These are phyloP conservation scores for Cudoniella acicularis DNA, from an alignment of 495 filamentous ascomycete species.

Conservation along the genomic window DNA sequence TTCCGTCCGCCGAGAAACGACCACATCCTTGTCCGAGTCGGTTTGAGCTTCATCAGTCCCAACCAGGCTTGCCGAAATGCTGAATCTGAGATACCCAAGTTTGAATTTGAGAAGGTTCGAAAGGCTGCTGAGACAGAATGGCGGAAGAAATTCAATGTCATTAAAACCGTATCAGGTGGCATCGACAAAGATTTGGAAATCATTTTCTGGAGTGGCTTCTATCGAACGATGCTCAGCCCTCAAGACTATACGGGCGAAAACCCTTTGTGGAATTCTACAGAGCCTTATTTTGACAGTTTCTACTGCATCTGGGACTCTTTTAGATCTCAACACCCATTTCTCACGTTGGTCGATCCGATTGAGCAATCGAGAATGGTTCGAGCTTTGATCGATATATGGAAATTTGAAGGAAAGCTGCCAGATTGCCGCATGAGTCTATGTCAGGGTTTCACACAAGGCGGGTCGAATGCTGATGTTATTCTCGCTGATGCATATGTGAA, in stretches of 20 bases:
- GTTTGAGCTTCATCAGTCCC: conserved; percentile 65
- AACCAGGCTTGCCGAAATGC: conserved; percentile 64
- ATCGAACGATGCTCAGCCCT: conserved; percentile 67
- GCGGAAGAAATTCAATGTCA: conserved; percentile 58
- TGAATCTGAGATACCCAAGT: conserved; percentile 64
- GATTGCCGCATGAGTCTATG: conserved; percentile 50
- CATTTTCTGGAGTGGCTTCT: conserved; percentile 69
- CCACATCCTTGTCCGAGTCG: conserved; percentile 58
- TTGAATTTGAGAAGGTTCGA: conserved; percentile 55
- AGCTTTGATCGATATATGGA: conserved; percentile 63
- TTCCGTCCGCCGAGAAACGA: conserved; percentile 44
- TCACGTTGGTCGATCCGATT: conserved; percentile 65
- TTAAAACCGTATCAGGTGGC: conserved; percentile 52
- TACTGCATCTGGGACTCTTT: conserved; percentile 80
- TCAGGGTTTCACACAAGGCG: conserved; percentile 73
- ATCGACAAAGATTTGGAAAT: conserved; percentile 54
- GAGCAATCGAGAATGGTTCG: conserved; percentile 67
- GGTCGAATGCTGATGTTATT: conserved; percentile 73
- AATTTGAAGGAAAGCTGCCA: conserved; percentile 26
- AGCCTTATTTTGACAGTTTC: conserved; percentile 74
- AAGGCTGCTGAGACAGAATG: conserved; percentile 54
- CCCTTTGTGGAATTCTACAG: conserved; percentile 63
- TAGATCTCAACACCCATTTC: conserved; percentile 64
- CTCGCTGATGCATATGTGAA: conserved; percentile 63
- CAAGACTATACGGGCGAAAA: conserved; percentile 83